Percentiles rank a stretch among this genome's conserved stretches.
phyloP scores from a whole-genome alignment of 176 grass and related monocot species.

The Microstegium vimineum region DNA sequence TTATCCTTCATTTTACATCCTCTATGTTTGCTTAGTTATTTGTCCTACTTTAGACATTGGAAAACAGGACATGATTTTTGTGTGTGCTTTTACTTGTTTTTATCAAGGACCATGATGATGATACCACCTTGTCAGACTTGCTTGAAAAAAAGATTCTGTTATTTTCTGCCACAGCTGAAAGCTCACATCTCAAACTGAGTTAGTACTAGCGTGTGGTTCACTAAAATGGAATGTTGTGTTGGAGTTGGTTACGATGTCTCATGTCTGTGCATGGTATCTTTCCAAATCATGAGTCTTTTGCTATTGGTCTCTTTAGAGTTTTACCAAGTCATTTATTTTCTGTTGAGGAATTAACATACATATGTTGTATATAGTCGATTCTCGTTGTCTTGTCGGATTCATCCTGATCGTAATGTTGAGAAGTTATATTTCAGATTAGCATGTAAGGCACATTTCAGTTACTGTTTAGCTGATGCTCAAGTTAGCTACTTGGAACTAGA shows the following conservation, averaged over 20 bases:
- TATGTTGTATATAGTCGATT: too few species aligned
- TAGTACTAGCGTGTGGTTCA: neutral
- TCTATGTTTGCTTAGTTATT: too few species aligned
- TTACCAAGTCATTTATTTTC: neutral
- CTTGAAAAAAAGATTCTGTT: neutral
- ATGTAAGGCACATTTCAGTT: neutral
- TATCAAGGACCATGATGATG: neutral
- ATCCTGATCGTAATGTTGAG: neutral
- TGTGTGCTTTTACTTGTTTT: neutral
- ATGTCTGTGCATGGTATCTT: neutral
- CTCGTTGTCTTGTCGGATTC: neutral
- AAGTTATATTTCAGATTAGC: neutral
- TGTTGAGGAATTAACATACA: neutral
- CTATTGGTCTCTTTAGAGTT: too few species aligned
- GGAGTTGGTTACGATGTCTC: neutral
- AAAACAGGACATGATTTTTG: too few species aligned
- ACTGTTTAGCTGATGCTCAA: neutral
- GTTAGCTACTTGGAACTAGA: neutral
- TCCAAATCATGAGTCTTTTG: neutral
- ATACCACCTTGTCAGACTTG: too few species aligned
- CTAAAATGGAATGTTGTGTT: neutral
- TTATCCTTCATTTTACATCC: too few species aligned
- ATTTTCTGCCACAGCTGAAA: neutral
- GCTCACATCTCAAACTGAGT: neutral
- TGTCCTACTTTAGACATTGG: too few species aligned